phyloP scores from a whole-genome alignment of 345 rosid species.

The Corchorus capsularis region DNA sequence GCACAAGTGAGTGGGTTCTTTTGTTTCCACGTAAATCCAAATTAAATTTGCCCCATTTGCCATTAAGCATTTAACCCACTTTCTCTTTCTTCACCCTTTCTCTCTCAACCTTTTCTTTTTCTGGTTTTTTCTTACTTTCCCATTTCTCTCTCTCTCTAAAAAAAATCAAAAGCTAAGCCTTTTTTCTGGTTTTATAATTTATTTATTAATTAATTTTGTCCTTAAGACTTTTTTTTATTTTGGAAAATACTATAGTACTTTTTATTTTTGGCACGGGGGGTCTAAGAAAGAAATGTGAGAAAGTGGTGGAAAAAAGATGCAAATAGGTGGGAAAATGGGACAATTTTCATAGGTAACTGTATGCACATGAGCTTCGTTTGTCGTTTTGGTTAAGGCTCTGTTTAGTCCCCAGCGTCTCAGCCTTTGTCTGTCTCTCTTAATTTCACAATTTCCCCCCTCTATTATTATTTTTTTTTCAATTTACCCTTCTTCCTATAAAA shows the following conservation, averaged over 20 bases:
- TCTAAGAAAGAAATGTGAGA: neutral
- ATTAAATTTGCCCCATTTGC: constrained; percentile 20
- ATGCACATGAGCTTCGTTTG: constrained; percentile 29
- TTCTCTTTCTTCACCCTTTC: constrained; percentile 25
- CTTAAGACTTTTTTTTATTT: neutral
- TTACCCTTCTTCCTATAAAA: neutral
- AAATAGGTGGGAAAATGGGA: neutral
- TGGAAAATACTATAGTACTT: neutral
- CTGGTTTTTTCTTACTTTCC: neutral
- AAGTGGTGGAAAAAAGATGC: neutral
- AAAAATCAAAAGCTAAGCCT: neutral
- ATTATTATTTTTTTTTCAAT: too few species aligned
- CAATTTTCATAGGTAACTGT: neutral
- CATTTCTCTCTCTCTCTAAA: constrained; percentile 23
- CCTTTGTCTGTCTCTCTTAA: neutral
- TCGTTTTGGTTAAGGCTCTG: constrained; percentile 24
- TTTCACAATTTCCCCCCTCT: neutral
- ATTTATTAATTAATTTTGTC: neutral
- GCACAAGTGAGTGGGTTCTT: constrained; percentile 34
- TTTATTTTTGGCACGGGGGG: constrained; percentile 1
- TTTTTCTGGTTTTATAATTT: constrained; percentile 1
- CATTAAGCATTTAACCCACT: constrained; percentile 15
- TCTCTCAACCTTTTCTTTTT: constrained; percentile 16
- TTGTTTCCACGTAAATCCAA: constrained; percentile 40
- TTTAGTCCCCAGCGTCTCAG: neutral